Evolutionary conservation across 352 stramenopile genomes (phyloP).

Genomic region (Globisporangium spinosum): DNA sequence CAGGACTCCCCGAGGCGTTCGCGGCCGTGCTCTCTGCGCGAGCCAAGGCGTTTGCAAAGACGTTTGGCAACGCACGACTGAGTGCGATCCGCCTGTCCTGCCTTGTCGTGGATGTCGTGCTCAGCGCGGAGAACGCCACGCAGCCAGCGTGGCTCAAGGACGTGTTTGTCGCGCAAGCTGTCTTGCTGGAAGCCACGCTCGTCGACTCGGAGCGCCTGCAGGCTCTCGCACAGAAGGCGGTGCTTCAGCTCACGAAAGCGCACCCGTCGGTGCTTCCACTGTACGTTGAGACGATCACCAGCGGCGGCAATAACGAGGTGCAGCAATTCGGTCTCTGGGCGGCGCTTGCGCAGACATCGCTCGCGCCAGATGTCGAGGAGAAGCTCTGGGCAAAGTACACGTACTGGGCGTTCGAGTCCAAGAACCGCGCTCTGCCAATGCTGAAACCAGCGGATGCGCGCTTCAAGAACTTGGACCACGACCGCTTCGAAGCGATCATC

Average conservation of each 20-base stretch:
- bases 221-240: conserved; percentile 35
- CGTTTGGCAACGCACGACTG: conserved; percentile 51
- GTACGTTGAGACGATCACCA: conserved; percentile 36
- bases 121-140: conserved; percentile 13
- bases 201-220: conserved; percentile 42
- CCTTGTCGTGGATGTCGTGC: conserved; percentile 40
- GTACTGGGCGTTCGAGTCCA: conserved; percentile 79
- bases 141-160: conserved; percentile 39
- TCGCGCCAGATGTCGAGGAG: conserved; percentile 35
- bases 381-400: conserved; percentile 53
- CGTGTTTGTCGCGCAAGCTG: conserved; percentile 43
- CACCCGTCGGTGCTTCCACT: conserved; percentile 35
- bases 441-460: conserved; percentile 40
- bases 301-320: conserved; percentile 28
- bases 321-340: conserved; percentile 67
- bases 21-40: conserved; percentile 37
- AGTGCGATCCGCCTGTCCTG: conserved; percentile 56
- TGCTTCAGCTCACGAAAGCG: conserved; percentile 44
- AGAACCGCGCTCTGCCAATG: conserved; percentile 40
- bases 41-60: conserved; percentile 35
- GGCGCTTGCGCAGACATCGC: conserved; percentile 32
- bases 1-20: conserved; percentile 52
- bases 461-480: conserved; percentile 48
- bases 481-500: conserved; percentile 64
- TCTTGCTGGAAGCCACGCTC: conserved; percentile 56